phyloP scores from a whole-genome alignment of 78 protist genomes.

The Parvularia atlantis region DNA sequence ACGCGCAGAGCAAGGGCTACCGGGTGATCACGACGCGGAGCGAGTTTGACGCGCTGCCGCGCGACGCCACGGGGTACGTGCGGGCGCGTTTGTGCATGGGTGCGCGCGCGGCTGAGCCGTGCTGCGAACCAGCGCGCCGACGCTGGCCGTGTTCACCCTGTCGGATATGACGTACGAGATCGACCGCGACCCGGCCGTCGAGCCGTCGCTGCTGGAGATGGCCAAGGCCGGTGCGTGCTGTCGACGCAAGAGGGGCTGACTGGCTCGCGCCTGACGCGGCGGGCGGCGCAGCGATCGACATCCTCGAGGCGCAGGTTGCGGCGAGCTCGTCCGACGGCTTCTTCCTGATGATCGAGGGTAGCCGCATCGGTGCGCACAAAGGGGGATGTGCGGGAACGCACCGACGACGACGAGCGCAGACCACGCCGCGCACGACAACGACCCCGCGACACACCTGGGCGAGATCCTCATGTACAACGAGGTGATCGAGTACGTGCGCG shows the following conservation, averaged over 20 bases:
- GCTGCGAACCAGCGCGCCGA: background rate
- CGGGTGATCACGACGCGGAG: background rate
- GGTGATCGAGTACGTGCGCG: background rate
- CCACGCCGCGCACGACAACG: conserved; percentile 27
- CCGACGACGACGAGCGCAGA: background rate
- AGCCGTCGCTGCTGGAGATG: conserved; percentile 10
- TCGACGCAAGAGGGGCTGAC: too few species aligned
- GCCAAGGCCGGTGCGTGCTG: too few species aligned
- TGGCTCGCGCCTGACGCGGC: too few species aligned
- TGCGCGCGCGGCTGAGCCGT: too few species aligned
- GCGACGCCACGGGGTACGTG: too few species aligned
- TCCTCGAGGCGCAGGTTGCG: too few species aligned
- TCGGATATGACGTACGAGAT: background rate
- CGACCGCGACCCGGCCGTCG: background rate
- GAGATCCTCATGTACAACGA: conserved; percentile 3
- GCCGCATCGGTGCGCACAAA: conserved; percentile 1
- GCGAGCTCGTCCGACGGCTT: too few species aligned
- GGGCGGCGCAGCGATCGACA: too few species aligned
- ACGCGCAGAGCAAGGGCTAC: too few species aligned
- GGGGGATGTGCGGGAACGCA: background rate
- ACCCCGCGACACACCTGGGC: background rate
- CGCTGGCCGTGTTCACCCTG: background rate
- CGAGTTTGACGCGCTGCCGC: background rate
- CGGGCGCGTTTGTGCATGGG: too few species aligned
- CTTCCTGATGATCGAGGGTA: conserved; percentile 3